These are phyloP conservation scores for Dothistroma pini DNA, from an alignment of 2,329 filamentous ascomycete species.

Conservation along the genomic window DNA sequence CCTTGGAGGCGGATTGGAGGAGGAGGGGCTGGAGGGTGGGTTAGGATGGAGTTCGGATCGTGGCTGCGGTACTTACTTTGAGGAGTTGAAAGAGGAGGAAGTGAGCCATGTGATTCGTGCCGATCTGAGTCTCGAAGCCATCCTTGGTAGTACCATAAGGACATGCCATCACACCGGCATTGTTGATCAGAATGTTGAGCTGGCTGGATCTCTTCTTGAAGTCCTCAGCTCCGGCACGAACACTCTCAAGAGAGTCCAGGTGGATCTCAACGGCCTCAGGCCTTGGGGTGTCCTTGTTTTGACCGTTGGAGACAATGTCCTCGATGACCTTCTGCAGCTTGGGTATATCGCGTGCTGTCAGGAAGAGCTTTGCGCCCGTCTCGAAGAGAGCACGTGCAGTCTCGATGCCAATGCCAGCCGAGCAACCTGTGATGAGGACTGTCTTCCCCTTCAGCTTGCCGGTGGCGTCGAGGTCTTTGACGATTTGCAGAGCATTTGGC, in stretches of 20 bases:
- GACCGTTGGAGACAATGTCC: conserved; percentile 25
- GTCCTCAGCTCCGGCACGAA: conserved; percentile 35
- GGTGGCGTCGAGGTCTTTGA: conserved; percentile 29
- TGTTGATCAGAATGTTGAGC: conserved; percentile 36
- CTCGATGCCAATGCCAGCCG: conserved; percentile 45
- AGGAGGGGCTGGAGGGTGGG: conserved; percentile 38
- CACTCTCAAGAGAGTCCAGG: conserved; percentile 33
- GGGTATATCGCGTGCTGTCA: conserved; percentile 42
- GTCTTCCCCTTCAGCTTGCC: conserved; percentile 38
- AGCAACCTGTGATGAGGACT: conserved; percentile 45
- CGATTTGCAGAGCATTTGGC: conserved; percentile 30
- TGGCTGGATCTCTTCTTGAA: conserved; percentile 35
- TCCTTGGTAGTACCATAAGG: conserved; percentile 39
- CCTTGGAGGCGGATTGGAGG: conserved; percentile 36
- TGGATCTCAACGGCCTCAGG: conserved; percentile 30
- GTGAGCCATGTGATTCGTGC: conserved; percentile 50
- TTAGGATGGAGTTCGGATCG: neutral
- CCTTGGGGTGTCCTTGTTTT: conserved; percentile 19
- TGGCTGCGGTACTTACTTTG: conserved; percentile 24
- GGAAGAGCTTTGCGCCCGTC: conserved; percentile 46
- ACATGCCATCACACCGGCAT: conserved; percentile 40
- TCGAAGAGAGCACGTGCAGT: conserved; percentile 44
- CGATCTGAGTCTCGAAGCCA: conserved; percentile 48
- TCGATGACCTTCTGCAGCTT: conserved; percentile 38
- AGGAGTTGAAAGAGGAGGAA: conserved; percentile 54